Percentiles rank a stretch among this genome's conserved stretches.
These are phyloP conservation scores for Neurospora hispaniola DNA, from an alignment of 495 filamentous ascomycete species.

Conservation along the genomic window DNA sequence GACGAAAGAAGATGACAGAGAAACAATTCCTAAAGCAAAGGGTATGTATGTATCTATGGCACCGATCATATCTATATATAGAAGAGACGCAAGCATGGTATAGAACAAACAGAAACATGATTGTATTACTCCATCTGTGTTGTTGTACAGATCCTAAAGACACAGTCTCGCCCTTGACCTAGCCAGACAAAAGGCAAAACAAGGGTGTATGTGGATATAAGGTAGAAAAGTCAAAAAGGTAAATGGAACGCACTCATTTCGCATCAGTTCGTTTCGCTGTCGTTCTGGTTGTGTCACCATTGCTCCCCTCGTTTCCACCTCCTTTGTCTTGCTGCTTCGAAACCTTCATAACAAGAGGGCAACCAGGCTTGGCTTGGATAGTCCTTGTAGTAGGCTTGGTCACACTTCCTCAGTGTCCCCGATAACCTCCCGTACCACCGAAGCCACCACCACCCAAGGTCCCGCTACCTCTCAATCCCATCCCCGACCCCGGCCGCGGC, in stretches of 20 bases:
- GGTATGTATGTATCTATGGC: background rate
- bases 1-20: background rate
- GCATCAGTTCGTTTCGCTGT: background rate
- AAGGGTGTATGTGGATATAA: background rate
- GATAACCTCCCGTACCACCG: slow-evolving; percentile 10
- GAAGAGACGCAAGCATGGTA: background rate
- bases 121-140: background rate
- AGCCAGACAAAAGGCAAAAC: background rate
- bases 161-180: background rate
- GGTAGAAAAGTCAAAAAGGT: background rate
- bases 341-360: background rate
- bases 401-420: background rate
- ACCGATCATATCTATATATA: background rate
- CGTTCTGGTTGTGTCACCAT: background rate
- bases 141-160: background rate
- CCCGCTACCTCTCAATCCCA: slow-evolving; percentile 37
- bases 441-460: slow-evolving; percentile 57
- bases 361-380: background rate
- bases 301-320: background rate
- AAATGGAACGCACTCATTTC: background rate
- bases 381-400: background rate
- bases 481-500: slow-evolving; percentile 31
- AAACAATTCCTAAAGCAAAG: background rate
- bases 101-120: background rate
- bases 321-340: background rate